phyloP scores from a whole-genome alignment of 1,139 yeast genomes.

The Blastobotrys apis region DNA sequence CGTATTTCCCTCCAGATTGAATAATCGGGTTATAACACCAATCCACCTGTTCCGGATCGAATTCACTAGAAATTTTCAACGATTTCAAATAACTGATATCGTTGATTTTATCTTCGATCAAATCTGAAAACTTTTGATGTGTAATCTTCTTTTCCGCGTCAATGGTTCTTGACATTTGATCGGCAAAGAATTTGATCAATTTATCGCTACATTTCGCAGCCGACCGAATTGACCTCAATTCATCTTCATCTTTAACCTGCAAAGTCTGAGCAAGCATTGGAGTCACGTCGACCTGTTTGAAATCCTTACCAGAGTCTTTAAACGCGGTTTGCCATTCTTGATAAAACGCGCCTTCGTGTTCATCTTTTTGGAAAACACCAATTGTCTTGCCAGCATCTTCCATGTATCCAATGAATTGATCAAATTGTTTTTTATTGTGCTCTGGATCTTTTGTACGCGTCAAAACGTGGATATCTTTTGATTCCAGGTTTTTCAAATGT shows the following conservation, averaged over 20 bases:
- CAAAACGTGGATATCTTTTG: conserved; percentile 61
- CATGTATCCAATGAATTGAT: conserved; percentile 51
- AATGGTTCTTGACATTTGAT: conserved; percentile 81
- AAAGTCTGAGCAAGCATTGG: conserved; percentile 53
- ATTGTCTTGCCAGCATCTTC: conserved; percentile 46
- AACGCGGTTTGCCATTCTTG: conserved; percentile 54
- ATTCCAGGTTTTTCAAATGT: conserved; percentile 56
- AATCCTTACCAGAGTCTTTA: conserved; percentile 32
- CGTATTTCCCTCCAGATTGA: conserved; percentile 85
- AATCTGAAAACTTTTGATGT: conserved; percentile 69
- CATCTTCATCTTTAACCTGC: conserved; percentile 79
- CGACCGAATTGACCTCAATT: conserved; percentile 56
- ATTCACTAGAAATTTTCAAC: conserved; percentile 56
- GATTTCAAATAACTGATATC: conserved; percentile 63
- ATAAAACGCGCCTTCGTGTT: conserved; percentile 75
- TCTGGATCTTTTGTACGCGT: conserved; percentile 77
- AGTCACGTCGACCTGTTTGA: conserved; percentile 50
- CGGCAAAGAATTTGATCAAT: conserved; percentile 78
- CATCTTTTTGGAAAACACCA: conserved; percentile 69
- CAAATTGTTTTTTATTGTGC: conserved; percentile 64
- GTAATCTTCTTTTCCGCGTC: conserved; percentile 81
- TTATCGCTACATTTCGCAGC: conserved; percentile 79
- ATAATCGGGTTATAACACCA: conserved; percentile 95
- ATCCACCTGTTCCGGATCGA: conserved; percentile 74
- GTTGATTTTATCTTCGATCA: conserved; percentile 77